Conservation (phyloP, 2,329 filamentous ascomycete species). For the Fusarium sp. region DNA sequence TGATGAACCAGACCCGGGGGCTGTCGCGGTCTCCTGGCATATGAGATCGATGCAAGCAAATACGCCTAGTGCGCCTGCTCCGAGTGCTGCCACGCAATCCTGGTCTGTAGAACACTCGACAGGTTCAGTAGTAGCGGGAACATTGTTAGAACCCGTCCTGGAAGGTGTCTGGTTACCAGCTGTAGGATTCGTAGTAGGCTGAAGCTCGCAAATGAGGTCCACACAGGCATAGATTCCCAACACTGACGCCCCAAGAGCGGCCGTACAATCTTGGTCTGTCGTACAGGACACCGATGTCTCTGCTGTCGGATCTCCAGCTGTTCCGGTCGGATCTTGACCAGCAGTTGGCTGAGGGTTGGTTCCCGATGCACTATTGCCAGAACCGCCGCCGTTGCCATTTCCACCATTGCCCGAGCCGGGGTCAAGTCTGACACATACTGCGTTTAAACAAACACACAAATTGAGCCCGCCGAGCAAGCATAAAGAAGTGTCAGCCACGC, state of each 20-base stretch:
- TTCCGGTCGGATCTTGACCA: background rate
- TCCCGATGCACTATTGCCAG: background rate
- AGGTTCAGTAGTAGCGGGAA: background rate
- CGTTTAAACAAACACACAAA: slow-evolving; percentile 7
- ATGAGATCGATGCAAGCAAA: slow-evolving; percentile 16
- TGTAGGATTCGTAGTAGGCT: background rate
- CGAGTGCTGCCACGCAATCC: slow-evolving; percentile 3
- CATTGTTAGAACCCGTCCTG: background rate
- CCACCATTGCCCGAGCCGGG: background rate
- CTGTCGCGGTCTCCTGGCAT: slow-evolving; percentile 12
- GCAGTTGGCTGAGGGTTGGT: background rate
- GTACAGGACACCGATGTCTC: slow-evolving; percentile 1
- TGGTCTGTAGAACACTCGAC: slow-evolving; percentile 11
- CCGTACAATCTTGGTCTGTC: slow-evolving; percentile 13
- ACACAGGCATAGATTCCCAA: slow-evolving; percentile 21
- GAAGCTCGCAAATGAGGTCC: slow-evolving; percentile 22
- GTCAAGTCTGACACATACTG: background rate
- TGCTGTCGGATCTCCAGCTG: background rate
- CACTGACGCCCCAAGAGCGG: slow-evolving; percentile 10
- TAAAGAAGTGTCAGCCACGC: background rate
- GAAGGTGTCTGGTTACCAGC: background rate
- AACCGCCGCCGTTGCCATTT: background rate
- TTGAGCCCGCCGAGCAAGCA: slow-evolving; percentile 6
- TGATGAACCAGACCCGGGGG: background rate
- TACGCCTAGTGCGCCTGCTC: background rate